A percentile compares a stretch with the other conserved stretches of the same genome.
Evolutionary conservation across 2,329 filamentous ascomycete species (phyloP).

Genomic region (Trichoderma gracile): DNA sequence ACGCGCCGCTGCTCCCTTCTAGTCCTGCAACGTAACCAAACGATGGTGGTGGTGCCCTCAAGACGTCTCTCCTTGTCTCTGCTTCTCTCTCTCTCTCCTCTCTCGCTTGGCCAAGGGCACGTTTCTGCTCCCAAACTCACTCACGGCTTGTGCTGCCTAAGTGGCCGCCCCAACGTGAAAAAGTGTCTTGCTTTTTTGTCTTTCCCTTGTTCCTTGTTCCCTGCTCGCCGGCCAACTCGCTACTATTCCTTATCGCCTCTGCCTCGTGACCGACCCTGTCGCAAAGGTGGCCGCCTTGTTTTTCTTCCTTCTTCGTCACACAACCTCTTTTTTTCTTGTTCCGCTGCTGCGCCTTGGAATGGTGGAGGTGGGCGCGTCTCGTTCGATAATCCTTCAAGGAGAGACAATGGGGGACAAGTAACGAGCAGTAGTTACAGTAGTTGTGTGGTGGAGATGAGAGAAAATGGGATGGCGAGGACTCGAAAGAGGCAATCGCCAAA

Average conservation of each 20-base stretch:
- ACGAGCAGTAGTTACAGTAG: background rate
- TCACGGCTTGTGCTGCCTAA: conserved; percentile 6
- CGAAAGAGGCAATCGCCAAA: background rate
- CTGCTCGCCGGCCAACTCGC: background rate
- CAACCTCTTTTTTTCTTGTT: conserved; percentile 3
- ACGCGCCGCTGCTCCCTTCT: conserved; percentile 1
- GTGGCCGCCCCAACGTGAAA: background rate
- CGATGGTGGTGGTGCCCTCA: conserved; percentile 11
- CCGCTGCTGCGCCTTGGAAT: conserved; percentile 18
- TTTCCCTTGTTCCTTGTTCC: background rate
- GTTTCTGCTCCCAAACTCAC: too few species aligned
- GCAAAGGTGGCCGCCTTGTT: background rate
- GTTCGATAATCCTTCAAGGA: background rate
- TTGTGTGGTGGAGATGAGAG: background rate
- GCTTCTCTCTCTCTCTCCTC: background rate
- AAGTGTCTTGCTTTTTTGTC: conserved; percentile 10
- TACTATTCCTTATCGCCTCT: conserved; percentile 4
- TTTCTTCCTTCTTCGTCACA: background rate
- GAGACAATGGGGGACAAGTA: background rate
- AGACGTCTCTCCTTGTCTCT: background rate
- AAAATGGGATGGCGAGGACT: background rate
- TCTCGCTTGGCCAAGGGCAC: background rate
- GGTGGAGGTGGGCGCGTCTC: conserved; percentile 12
- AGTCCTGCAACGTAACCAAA: background rate
- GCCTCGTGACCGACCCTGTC: conserved; percentile 12